Percentiles rank a stretch among this genome's conserved stretches.
phyloP scores from a whole-genome alignment of 169 alveolate genomes.

The Eimeria praecox region DNA sequence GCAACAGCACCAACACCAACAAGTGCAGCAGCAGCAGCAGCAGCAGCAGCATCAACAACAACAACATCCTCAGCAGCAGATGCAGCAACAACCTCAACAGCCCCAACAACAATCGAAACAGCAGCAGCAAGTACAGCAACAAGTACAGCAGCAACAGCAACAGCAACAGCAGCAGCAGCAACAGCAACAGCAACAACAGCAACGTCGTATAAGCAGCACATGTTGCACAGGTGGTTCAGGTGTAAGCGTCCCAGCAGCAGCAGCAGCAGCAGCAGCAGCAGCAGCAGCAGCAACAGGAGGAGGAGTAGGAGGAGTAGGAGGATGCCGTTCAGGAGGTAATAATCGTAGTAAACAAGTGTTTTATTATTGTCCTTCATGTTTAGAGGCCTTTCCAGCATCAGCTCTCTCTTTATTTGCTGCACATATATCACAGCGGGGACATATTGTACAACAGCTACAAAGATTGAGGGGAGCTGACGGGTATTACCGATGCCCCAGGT shows the following conservation, averaged over 20 bases:
- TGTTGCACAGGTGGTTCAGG: neutral
- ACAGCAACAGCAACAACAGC: neutral
- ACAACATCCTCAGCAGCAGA: too few relatives aligned
- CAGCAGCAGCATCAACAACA: too few relatives aligned
- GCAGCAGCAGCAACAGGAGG: too few relatives aligned
- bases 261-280: too few relatives aligned
- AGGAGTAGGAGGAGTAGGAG: too few relatives aligned
- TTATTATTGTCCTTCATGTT: conserved; percentile 30
- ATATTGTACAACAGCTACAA: conserved; percentile 47
- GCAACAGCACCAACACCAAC: too few relatives aligned
- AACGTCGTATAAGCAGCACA: neutral
- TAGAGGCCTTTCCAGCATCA: conserved; percentile 39
- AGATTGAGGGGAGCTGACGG: conserved; percentile 39
- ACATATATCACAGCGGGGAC: conserved; percentile 22
- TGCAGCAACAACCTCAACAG: too few relatives aligned
- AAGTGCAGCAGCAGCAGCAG: too few relatives aligned
- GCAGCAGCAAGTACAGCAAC: conserved; percentile 1
- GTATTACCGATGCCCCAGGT: conserved; percentile 32
- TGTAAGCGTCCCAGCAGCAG: too few relatives aligned
- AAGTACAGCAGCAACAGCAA: conserved; percentile 8
- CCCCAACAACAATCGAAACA: neutral
- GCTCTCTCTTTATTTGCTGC: conserved; percentile 40
- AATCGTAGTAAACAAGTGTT: conserved; percentile 13
- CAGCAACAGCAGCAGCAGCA: conserved; percentile 40
- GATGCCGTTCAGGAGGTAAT: too few relatives aligned